A percentile compares a stretch with the other conserved stretches of the same genome.
These are phyloP conservation scores for Ploettnerulaceae sp. DNA, from an alignment of 2,329 filamentous ascomycete genomes.

Conservation along the genomic window DNA sequence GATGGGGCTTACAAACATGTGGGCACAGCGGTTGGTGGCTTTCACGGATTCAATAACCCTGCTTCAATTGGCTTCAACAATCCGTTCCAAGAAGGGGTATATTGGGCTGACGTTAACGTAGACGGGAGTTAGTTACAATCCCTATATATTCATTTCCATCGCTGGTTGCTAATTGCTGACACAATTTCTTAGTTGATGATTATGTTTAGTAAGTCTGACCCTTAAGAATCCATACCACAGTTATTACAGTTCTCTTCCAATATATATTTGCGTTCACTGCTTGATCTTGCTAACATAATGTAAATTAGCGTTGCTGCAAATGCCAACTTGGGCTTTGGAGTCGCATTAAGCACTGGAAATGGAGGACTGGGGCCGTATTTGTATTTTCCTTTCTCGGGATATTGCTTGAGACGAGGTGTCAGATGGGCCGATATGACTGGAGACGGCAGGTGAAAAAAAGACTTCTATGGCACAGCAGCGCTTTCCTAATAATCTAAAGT, in stretches of 20 bases:
- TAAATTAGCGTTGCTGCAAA: conserved; percentile 1
- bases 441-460: conserved; percentile 6
- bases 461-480: no score
- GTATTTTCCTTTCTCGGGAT: background rate
- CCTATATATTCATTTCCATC: no score
- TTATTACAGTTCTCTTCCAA: no score
- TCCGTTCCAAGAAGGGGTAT: background rate
- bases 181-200: conserved; percentile 8
- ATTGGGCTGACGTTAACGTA: conserved; percentile 6
- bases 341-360: conserved; percentile 11
- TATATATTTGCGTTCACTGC: no score
- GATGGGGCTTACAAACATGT: conserved; percentile 6
- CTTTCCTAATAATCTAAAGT: no score
- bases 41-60: conserved; percentile 5
- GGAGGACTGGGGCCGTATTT: conserved; percentile 6
- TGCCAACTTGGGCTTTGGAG: conserved; percentile 1
- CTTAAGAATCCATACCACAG: no score
- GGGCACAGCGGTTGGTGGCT: background rate
- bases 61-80: background rate
- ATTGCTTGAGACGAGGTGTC: conserved; percentile 2
- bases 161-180: background rate
- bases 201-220: conserved; percentile 7
- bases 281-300: no score
- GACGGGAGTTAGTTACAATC: no score
- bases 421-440: conserved; percentile 11